Evolutionary conservation across 1,284 basidiomycete species (phyloP).

Genomic region (Ganoderma boninense): DNA sequence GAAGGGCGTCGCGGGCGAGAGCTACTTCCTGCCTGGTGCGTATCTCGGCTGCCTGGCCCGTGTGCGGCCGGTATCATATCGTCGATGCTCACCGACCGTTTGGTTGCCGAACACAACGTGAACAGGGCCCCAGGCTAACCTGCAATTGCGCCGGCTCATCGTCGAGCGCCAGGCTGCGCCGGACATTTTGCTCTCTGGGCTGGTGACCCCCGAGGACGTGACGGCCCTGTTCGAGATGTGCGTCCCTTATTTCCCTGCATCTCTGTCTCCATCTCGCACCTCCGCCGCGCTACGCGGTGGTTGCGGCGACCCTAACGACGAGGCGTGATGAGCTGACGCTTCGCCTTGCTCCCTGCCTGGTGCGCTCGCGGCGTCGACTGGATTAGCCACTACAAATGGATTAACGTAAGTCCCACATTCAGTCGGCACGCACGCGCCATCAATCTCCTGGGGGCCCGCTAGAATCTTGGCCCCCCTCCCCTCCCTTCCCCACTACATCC

Average conservation of each 20-base stretch:
- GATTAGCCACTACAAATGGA: slow-evolving; percentile 47
- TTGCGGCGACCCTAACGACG: not conserved
- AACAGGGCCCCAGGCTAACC: slow-evolving; percentile 43
- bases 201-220: slow-evolving; percentile 53
- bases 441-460: not conserved
- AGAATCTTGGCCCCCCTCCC: too few species aligned
- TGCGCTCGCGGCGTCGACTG: not conserved
- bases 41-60: not conserved
- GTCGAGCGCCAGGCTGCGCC: slow-evolving; percentile 53
- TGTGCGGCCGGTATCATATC: too few species aligned
- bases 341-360: not conserved
- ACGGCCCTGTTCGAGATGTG: slow-evolving; percentile 54
- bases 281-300: not conserved
- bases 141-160: slow-evolving; percentile 49
- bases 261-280: not conserved
- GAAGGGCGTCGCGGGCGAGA: slow-evolving; percentile 40
- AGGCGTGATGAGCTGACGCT: not conserved
- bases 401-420: slow-evolving; percentile 49
- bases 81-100: too few species aligned
- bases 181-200: slow-evolving; percentile 53
- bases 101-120: too few species aligned
- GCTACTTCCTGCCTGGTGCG: slow-evolving; percentile 43
- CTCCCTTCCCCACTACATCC: too few species aligned
- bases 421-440: slow-evolving; percentile 49
- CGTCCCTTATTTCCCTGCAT: slow-evolving; percentile 31